These are phyloP conservation scores for Neurospora terricola DNA, from an alignment of 495 filamentous ascomycete genomes.

Conservation along the genomic window DNA sequence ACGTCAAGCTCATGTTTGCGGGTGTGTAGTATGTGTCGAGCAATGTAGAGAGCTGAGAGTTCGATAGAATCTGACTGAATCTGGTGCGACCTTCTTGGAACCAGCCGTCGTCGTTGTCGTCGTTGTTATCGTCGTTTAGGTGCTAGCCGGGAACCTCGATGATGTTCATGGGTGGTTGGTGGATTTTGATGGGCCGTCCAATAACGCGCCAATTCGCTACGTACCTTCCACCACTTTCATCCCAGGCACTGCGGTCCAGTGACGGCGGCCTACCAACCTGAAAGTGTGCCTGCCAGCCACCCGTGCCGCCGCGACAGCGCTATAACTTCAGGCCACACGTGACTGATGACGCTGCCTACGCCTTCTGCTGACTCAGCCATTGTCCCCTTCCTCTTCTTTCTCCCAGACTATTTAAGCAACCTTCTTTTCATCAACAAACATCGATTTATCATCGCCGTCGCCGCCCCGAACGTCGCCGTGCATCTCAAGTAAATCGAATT, in stretches of 20 bases:
- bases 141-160: neutral
- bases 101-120: neutral
- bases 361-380: slow-evolving; percentile 9
- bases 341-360: neutral
- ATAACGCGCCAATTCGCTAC: slow-evolving; percentile 4
- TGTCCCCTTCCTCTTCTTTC: slow-evolving; percentile 4
- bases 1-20: slow-evolving; percentile 46
- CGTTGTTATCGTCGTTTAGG: neutral
- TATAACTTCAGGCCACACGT: slow-evolving; percentile 1
- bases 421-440: slow-evolving; percentile 10
- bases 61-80: neutral
- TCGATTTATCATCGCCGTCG: neutral
- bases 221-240: slow-evolving; percentile 1
- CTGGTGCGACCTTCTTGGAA: neutral
- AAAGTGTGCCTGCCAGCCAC: neutral
- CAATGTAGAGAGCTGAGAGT: neutral
- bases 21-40: neutral
- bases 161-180: neutral
- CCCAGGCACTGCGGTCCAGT: slow-evolving; percentile 1
- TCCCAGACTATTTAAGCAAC: slow-evolving; percentile 16
- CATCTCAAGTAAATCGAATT: neutral
- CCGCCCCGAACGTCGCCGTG: neutral
- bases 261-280: neutral
- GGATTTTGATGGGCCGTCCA: neutral
- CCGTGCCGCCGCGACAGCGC: neutral